Evolutionary conservation across 202 grass and related monocot species (phyloP), one percentile per base, ranked within the genome.

Genomic region (Saccharum hybrid): DNA sequence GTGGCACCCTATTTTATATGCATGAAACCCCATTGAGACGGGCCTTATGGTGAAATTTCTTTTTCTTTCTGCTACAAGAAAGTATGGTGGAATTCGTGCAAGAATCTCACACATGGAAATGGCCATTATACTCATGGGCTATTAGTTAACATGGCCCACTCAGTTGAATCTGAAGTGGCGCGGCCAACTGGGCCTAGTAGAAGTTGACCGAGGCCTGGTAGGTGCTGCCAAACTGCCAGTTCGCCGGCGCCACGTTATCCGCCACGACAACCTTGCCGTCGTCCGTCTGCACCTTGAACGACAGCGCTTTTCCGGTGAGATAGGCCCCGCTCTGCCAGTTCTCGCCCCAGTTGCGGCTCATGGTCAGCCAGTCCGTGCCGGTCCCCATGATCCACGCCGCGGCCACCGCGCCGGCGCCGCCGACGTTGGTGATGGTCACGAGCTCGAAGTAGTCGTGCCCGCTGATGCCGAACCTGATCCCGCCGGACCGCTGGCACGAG

Each of bases 261-360:
- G 79, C 83, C 10, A 75, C 72, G 62, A 81, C 39, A 12, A 6
- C n/a, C 2, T 12, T 78, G 11, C 89, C 86, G 37, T 94, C 91
- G 15, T 91, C 91, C 10, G 86, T 88, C 85, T 88, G 77, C 30
- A 94, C 64, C 42, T 14, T 51, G 68, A 93, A 96, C 7, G 90
- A 93, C 15, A 96, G 74, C 41, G 73, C 74, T 57, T 91, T 70
- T 0, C 86, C 77, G 0, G 72, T 89, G 46, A 93, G 74, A 66
- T 89, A 78, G 0, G 85, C 83, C 4, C 75, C 73, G 52, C 66
- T 82, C 82, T 97, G 89, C 91, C 94, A 93, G 76, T 90, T 88
- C 15, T 31, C 39, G 2, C 91, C 94, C 94, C 94, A 97, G 79
- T 88, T 91, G 62, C 91, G 84, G 31, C 84, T 85, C 94, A 97